Evolutionary conservation across 2,329 filamentous ascomycete species (phyloP), one percentile per base, ranked within the genome.

Genomic region (Elsinoe australis): DNA sequence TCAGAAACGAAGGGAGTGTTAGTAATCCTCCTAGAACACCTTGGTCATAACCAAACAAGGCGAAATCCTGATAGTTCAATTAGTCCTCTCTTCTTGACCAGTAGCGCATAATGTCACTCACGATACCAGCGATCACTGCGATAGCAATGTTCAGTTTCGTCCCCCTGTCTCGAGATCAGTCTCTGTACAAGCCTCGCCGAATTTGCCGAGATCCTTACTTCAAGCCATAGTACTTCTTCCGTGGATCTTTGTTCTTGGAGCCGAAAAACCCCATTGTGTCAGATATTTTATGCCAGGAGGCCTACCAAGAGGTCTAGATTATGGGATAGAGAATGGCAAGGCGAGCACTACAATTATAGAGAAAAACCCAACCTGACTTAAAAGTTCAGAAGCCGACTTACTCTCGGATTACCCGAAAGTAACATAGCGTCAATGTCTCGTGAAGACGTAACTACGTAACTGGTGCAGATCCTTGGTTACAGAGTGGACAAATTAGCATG

Each of bases 11-110:
- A 0, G 61, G 49, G 4, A 71, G 58, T 5, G 64, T 67, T 46
- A 71, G 58, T 2, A 71, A 61, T 49, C 68, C 69, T 36, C 68
- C 67, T 10, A 67, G 65, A 3, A 71, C 67, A 60, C 67, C 68
- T 15, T 50, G 50, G 41, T 52, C 52, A 41, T 52, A 52, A 35
- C 50, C 50, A 24, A 50, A 49, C 19, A 52, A 44, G 7, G 36
- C 47, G 33, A 48, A 48, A 28, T 49, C 50, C 26, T 36, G 42
- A 22, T 12, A 22, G 10, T 38, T 24, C 12, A 18, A 18, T 29
- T 22, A 33, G 4, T 6, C 17, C 26, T 18, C 7, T 28, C 8
- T 22, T 21, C 9, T n/a, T n/a, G n/a, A n/a, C n/a, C n/a, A n/a
- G n/a, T n/a, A n/a, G n/a, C n/a, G n/a, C n/a, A n/a, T n/a, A n/a